Percentiles rank a stretch among this genome's conserved stretches.
phyloP scores from a whole-genome alignment of 306 rosid genomes.

The Cyclanthera cordifolia region DNA sequence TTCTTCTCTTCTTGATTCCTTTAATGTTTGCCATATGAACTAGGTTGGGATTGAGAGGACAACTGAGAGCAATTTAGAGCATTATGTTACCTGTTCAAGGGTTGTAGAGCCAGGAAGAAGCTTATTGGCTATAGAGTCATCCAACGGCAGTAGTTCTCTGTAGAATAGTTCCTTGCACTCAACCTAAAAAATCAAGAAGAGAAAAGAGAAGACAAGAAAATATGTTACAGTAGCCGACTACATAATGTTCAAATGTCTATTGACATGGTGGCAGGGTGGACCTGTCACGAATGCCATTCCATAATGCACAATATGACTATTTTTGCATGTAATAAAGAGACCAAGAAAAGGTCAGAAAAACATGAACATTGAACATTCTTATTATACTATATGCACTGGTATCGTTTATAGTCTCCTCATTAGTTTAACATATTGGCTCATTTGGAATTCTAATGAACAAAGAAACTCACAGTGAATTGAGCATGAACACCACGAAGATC shows the following conservation, averaged over 20 bases:
- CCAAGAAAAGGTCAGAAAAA: background rate
- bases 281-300: background rate
- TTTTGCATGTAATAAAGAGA: background rate
- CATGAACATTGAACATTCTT: background rate
- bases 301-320: background rate
- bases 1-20: background rate
- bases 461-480: slow-evolving; percentile 68
- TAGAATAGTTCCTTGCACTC: slow-evolving; percentile 88
- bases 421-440: background rate
- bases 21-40: background rate
- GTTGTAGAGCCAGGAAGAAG: slow-evolving; percentile 78
- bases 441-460: background rate
- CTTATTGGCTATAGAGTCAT: slow-evolving; percentile 74
- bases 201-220: background rate
- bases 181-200: slow-evolving; percentile 44
- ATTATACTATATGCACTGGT: background rate
- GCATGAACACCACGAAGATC: slow-evolving; percentile 70
- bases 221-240: background rate
- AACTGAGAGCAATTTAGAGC: background rate
- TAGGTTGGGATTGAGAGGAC: background rate
- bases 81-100: slow-evolving; percentile 47
- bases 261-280: background rate
- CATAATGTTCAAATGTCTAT: background rate
- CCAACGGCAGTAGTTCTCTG: slow-evolving; percentile 77
- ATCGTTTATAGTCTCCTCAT: background rate